These are phyloP conservation scores for Stagonosporopsis chrysanthemi DNA, from an alignment of 2,329 filamentous ascomycete species.

Conservation along the genomic window DNA sequence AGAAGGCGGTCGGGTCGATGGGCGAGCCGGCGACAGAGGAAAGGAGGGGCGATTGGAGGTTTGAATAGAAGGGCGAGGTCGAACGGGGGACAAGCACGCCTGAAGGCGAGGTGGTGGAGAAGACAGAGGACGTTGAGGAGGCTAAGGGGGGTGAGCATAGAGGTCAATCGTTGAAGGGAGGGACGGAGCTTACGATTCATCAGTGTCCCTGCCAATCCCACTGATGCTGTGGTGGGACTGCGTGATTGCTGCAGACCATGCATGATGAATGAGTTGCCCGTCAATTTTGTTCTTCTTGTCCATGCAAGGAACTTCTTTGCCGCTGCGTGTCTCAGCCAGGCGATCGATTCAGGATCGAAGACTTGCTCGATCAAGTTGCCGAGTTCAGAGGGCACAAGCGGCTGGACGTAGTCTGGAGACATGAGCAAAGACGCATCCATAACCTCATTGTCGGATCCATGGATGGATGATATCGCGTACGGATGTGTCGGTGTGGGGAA, in stretches of 20 bases:
- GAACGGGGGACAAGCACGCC: conserved; percentile 50
- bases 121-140: conserved; percentile 46
- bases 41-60: conserved; percentile 46
- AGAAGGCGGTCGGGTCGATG: conserved; percentile 46
- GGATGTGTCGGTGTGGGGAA: conserved; percentile 52
- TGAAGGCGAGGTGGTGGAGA: conserved; percentile 48
- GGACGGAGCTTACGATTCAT: conserved; percentile 31
- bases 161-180: no score
- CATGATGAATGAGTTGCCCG: conserved; percentile 37
- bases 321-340: conserved; percentile 81
- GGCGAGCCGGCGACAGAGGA: conserved; percentile 43
- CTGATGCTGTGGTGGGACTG: conserved; percentile 39
- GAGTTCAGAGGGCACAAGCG: conserved; percentile 79
- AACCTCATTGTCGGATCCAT: conserved; percentile 74
- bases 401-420: conserved; percentile 88
- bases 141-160: conserved; percentile 18
- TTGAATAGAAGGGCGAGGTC: conserved; percentile 46
- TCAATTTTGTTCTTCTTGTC: conserved; percentile 58
- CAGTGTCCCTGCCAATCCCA: conserved; percentile 37
- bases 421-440: conserved; percentile 96
- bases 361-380: conserved; percentile 71
- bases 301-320: conserved; percentile 83
- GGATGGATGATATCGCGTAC: conserved; percentile 82
- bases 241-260: conserved; percentile 36
- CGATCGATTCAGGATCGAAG: conserved; percentile 78